Conservation (phyloP, 2,329 filamentous ascomycete genomes). For the Paraconiothyrium sp. region DNA sequence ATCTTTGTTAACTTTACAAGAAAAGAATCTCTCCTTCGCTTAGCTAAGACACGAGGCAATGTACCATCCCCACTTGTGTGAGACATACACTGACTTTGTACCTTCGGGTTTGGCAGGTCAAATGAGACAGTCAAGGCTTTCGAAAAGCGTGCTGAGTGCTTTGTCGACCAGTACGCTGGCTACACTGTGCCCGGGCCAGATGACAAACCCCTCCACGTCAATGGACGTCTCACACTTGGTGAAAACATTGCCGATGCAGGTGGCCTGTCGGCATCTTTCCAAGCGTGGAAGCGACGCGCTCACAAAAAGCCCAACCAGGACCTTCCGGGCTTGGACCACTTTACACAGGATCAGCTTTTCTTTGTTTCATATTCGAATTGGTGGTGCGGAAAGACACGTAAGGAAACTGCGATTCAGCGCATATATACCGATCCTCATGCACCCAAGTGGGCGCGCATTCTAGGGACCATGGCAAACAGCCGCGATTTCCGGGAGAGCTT, state of each 20-base stretch:
- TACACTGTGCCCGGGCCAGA: constrained; percentile 66
- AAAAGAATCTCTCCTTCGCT: too few relatives aligned
- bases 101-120: constrained; percentile 47
- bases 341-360: constrained; percentile 73
- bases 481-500: constrained; percentile 74
- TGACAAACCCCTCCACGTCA: constrained; percentile 65
- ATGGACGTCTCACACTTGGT: constrained; percentile 70
- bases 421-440: constrained; percentile 73
- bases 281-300: constrained; percentile 69
- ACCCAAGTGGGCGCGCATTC: constrained; percentile 67
- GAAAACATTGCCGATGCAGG: constrained; percentile 77
- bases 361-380: constrained; percentile 69
- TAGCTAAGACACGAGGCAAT: too few relatives aligned
- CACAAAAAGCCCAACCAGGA: constrained; percentile 55
- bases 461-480: constrained; percentile 73
- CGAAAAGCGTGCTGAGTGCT: constrained; percentile 67
- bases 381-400: constrained; percentile 72
- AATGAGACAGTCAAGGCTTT: constrained; percentile 66
- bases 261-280: constrained; percentile 69
- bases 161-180: constrained; percentile 71
- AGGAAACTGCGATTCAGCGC: constrained; percentile 64
- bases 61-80: too few relatives aligned
- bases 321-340: constrained; percentile 64
- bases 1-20: too few relatives aligned
- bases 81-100: too few relatives aligned